These are phyloP conservation scores for Coniosporium apollinis DNA, from an alignment of 495 filamentous ascomycete genomes.

Conservation along the genomic window DNA sequence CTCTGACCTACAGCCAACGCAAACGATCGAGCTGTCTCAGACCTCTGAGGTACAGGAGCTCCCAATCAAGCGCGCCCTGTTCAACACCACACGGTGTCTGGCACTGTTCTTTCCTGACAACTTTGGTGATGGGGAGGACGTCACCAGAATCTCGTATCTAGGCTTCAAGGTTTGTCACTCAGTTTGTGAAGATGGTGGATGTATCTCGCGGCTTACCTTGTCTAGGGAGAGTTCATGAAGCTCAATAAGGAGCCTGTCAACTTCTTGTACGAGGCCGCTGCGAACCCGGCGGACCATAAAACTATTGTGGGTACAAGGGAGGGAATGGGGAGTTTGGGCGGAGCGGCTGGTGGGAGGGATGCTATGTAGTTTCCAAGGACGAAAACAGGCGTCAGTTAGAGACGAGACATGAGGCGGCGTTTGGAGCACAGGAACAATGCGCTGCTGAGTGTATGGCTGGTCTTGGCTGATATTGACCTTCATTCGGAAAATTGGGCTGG, in stretches of 20 bases:
- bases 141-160: constrained; percentile 63
- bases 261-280: constrained; percentile 83
- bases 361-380: no score
- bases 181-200: no score
- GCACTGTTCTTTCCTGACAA: constrained; percentile 75
- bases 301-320: constrained; percentile 22
- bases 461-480: no score
- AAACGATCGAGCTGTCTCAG: constrained; percentile 61
- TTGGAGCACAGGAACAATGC: no score
- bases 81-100: constrained; percentile 60
- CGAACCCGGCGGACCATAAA: constrained; percentile 75
- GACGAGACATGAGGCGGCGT: no score
- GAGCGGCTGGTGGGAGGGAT: constrained; percentile 16
- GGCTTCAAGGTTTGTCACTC: no score
- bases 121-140: constrained; percentile 42
- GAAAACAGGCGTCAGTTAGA: no score
- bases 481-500: no score
- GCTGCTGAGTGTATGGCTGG: no score
- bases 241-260: constrained; percentile 67
- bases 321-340: constrained; percentile 30
- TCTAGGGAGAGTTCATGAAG: constrained; percentile 82
- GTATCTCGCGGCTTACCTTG: no score
- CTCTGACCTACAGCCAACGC: constrained; percentile 50
- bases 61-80: constrained; percentile 69
- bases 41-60: constrained; percentile 73